Conservation (phyloP, 176 grass and related monocot species). For the Oryza glumipatula region DNA sequence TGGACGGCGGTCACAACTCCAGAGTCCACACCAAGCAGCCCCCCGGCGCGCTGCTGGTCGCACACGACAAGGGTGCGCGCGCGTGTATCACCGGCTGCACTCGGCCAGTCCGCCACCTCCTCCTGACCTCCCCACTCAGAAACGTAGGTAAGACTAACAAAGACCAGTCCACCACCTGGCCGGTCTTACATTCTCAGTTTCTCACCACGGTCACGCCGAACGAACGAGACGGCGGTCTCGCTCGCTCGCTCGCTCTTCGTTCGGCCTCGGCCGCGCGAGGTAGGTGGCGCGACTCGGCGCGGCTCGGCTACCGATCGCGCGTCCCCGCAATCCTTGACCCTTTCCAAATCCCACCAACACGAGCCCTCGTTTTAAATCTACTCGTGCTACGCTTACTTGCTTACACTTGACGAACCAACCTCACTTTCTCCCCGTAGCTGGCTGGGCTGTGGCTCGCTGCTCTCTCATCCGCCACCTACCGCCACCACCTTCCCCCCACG, state of each 20-base stretch:
- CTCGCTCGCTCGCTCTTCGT: not conserved
- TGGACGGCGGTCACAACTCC: not conserved
- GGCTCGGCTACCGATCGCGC: not conserved
- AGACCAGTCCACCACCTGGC: not conserved
- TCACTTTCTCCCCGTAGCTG: not conserved
- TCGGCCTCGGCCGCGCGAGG: not conserved
- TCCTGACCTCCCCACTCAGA: not conserved
- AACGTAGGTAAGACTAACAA: not conserved
- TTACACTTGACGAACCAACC: not conserved
- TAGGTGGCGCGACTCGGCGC: not conserved
- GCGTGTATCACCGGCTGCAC: not conserved
- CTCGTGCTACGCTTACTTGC: too few species aligned
- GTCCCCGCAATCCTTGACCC: not conserved
- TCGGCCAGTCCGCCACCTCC: not conserved
- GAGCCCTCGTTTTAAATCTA: not conserved
- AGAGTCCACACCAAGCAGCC: not conserved
- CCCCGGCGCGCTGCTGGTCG: not conserved
- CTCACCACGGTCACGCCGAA: too few species aligned
- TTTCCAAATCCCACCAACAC: not conserved
- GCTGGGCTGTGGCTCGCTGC: not conserved
- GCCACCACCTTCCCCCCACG: conserved; percentile 11
- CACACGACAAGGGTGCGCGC: not conserved
- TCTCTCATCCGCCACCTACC: conserved; percentile 42
- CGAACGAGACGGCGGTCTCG: not conserved
- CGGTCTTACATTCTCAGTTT: not conserved